Conservation (phyloP, 2,329 filamentous ascomycete genomes). For the Trichoderma pleuroti region DNA sequence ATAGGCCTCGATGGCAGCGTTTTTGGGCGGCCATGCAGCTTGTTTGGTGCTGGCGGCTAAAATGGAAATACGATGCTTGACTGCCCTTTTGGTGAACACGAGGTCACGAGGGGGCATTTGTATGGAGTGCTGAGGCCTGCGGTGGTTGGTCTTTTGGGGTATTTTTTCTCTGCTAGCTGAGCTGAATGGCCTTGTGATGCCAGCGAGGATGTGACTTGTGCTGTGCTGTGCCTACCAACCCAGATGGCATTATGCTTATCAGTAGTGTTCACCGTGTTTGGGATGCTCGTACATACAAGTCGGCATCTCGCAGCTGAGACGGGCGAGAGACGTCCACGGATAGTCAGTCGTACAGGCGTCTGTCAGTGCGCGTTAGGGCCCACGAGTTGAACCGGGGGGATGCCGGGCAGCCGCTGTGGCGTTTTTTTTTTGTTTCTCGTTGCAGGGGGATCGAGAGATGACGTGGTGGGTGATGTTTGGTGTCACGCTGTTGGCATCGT, state of each 20-base stretch:
- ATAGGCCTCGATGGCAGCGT: background rate
- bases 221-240: background rate
- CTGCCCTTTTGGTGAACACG: constrained; percentile 2
- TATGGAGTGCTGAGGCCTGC: background rate
- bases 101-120: constrained; percentile 6
- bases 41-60: background rate
- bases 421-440: background rate
- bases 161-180: background rate
- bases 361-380: constrained; percentile 1
- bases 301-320: background rate
- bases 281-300: background rate
- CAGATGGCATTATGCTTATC: background rate
- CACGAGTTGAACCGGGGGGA: background rate
- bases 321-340: background rate
- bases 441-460: background rate
- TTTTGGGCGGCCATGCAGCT: background rate
- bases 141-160: background rate
- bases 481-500: background rate
- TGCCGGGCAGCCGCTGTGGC: constrained; percentile 10
- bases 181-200: background rate
- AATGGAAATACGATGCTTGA: constrained; percentile 12
- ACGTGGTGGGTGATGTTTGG: background rate
- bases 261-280: background rate
- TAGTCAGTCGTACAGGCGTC: background rate
- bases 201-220: background rate